Evolutionary conservation across 306 rosid species (phyloP).

Genomic region (Alnus rubra): DNA sequence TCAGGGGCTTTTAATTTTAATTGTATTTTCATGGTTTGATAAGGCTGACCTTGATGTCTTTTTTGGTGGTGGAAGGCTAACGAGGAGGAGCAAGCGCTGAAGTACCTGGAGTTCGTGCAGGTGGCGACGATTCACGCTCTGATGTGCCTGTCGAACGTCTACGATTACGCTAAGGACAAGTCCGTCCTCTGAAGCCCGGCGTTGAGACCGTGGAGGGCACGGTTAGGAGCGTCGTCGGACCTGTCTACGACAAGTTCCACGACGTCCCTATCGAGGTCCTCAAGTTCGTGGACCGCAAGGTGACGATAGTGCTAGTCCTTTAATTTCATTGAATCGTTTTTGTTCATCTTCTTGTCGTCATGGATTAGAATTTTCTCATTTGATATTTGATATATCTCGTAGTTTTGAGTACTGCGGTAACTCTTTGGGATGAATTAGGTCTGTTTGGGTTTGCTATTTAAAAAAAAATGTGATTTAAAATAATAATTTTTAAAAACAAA

Average conservation of each 20-base stretch:
- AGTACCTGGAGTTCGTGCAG: constrained; percentile 56
- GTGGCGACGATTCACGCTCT: constrained; percentile 37
- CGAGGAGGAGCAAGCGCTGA: constrained; percentile 40
- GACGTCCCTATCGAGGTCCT: constrained; percentile 45
- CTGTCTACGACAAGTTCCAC: constrained; percentile 44
- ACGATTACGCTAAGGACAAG: constrained; percentile 48
- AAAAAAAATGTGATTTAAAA: too few relatives aligned
- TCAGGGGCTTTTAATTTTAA: neutral
- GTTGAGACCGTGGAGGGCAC: constrained; percentile 56
- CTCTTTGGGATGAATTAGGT: too few relatives aligned
- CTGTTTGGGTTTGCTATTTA: too few relatives aligned
- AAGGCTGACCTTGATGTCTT: neutral
- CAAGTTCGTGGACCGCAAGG: constrained; percentile 60
- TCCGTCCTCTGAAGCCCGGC: constrained; percentile 54
- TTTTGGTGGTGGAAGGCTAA: too few relatives aligned
- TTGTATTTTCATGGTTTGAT: neutral
- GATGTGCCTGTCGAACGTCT: constrained; percentile 34
- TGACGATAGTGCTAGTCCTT: neutral
- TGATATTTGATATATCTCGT: too few relatives aligned
- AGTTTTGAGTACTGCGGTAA: too few relatives aligned
- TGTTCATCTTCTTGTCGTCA: neutral
- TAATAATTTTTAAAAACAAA: too few relatives aligned
- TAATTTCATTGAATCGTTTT: neutral
- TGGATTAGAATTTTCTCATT: neutral
- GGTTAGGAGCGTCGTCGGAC: constrained; percentile 48